Percentiles rank a stretch among this genome's conserved stretches.
phyloP scores from a whole-genome alignment of 768 basidiomycete species.

The Tulasnella sp. region DNA sequence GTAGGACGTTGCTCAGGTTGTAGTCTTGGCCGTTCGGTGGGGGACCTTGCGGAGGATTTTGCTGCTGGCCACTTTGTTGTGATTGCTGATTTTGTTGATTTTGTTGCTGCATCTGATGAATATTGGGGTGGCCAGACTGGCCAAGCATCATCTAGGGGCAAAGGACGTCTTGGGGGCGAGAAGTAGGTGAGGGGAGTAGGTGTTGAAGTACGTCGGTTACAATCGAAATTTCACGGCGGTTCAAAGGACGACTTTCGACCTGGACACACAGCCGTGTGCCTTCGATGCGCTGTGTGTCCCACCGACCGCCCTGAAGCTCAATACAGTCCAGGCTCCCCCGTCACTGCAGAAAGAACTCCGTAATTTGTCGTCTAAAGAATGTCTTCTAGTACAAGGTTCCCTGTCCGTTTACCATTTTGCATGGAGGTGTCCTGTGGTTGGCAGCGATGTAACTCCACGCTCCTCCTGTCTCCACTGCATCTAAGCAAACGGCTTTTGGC shows the following conservation, averaged over 20 bases:
- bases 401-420: too few species aligned
- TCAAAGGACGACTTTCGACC: constrained; percentile 4
- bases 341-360: neutral
- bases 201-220: neutral
- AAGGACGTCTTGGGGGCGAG: constrained; percentile 15
- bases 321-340: neutral
- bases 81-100: constrained; percentile 32
- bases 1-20: constrained; percentile 86
- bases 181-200: constrained; percentile 1
- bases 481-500: neutral
- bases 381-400: too few species aligned
- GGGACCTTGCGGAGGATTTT: constrained; percentile 46
- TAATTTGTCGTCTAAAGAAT: neutral
- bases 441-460: neutral
- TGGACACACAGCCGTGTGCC: neutral
- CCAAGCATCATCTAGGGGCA: constrained; percentile 62
- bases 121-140: constrained; percentile 51
- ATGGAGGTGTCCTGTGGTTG: neutral
- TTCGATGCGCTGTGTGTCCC: neutral
- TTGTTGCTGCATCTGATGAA: constrained; percentile 30
- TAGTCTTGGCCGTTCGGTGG: constrained; percentile 86
- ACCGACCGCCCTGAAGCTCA: neutral
- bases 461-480: neutral
- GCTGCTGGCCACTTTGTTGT: constrained; percentile 32
- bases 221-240: neutral